Evolutionary conservation across 805 yeast genomes (phyloP), one percentile per base, ranked within the genome.

Genomic region (Lachancea waltii): DNA sequence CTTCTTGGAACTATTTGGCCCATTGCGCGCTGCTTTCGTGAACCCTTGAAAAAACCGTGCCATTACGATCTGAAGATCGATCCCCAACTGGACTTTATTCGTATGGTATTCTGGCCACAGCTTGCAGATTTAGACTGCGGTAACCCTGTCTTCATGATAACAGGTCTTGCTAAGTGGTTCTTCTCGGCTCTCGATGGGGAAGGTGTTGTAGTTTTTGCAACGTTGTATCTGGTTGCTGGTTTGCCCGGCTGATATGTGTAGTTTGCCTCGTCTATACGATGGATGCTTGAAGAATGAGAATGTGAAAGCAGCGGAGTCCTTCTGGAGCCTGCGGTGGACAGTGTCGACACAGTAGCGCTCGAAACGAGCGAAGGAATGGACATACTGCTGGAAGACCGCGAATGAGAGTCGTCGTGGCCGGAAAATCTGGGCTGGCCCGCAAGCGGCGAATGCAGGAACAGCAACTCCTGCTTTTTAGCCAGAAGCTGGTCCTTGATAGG

Each of bases 401-500:
- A 51, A 28, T 58, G 58, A 3, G 49, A 16, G 17, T 43, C 57
- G 31, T 25, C 21, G 14, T 36, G 43, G 45, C 37, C 30, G 26
- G 37, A 34, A 41, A 45, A 26, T 36, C 35, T 34, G 41, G 42
- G 39, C 28, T 47, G 47, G 11, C 42, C 44, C 18, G 45, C 41
- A 13, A 45, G 36, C 21, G 56, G 56, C 3, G 54, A 37, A 32
- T 50, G 49, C 46, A 52, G 50, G 16, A 52, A 38, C 26, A 58
- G 43, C 32, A 50, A 44, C n/a, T 55, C 53, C 35, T 49, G 53
- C 24, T 49, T 48, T 22, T 48, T 40, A 19, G 42, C 40, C 45
- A 46, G 36, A 10, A 55, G 31, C 23, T 52, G 48, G 6, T 49
- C 63, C 64, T 82, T 85, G 60, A 89, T 85, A 30, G 86, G 83